A percentile compares a stretch with the other conserved stretches of the same genome.
Conservation (phyloP, 768 basidiomycete genomes). For the Auricularia cornea region DNA sequence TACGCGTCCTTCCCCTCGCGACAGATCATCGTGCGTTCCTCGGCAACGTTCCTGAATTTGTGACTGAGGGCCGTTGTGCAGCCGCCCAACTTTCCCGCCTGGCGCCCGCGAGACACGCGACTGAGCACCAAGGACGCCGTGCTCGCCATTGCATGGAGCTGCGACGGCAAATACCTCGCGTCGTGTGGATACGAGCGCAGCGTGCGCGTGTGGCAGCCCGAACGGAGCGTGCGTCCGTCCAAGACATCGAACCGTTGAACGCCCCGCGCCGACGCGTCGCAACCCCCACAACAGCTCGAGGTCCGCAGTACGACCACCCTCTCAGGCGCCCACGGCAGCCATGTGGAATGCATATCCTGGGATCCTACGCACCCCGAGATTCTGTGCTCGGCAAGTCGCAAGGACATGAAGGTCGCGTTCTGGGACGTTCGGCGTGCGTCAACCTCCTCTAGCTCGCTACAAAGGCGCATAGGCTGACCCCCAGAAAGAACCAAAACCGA, state of each 20-base stretch:
- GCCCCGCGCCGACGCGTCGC: background rate
- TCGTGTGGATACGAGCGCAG: constrained; percentile 76
- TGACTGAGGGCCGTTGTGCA: background rate
- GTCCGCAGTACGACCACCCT: constrained; percentile 54
- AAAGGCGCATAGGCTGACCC: background rate
- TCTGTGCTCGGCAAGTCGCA: constrained; percentile 72
- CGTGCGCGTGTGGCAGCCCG: constrained; percentile 70
- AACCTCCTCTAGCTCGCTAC: background rate
- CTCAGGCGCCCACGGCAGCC: constrained; percentile 65
- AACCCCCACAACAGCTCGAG: constrained; percentile 59
- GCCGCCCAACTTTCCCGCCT: background rate
- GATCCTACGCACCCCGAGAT: constrained; percentile 79
- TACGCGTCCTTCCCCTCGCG: background rate
- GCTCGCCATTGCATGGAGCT: constrained; percentile 57
- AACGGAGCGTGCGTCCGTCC: constrained; percentile 53
- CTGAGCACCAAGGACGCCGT: background rate
- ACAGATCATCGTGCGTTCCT: background rate
- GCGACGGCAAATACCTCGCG: constrained; percentile 72
- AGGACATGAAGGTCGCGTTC: constrained; percentile 65
- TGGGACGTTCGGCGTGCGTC: constrained; percentile 77
- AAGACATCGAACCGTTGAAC: background rate
- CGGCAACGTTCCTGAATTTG: too few species aligned
- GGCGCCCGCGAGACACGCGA: background rate
- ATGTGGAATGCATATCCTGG: constrained; percentile 79
- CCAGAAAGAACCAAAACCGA: constrained; percentile 39